Evolutionary conservation across 768 basidiomycete genomes (phyloP).

Genomic region (Inosperma sp.): DNA sequence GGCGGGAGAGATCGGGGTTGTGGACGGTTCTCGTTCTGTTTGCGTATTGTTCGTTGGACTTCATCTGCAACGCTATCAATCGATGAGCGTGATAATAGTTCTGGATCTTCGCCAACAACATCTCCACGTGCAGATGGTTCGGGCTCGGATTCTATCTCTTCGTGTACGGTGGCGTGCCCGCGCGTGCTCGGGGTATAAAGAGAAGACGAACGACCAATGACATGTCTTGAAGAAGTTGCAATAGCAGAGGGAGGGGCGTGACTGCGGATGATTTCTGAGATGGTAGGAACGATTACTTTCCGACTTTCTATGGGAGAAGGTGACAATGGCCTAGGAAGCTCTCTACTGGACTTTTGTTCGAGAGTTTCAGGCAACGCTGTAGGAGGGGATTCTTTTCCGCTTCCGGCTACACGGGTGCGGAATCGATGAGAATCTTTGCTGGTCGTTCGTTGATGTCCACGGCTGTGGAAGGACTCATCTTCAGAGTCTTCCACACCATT

Average conservation of each 20-base stretch:
- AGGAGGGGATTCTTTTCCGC: constrained; percentile 6
- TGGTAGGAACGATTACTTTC: constrained; percentile 67
- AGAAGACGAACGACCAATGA: constrained; percentile 38
- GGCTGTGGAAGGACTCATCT: background rate
- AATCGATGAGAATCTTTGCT: background rate
- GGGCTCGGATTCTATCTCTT: constrained; percentile 53
- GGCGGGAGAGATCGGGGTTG: constrained; percentile 33
- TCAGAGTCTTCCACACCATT: too few species aligned
- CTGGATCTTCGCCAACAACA: constrained; percentile 48
- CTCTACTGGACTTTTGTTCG: constrained; percentile 9
- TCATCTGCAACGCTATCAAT: constrained; percentile 87
- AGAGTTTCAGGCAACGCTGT: constrained; percentile 18
- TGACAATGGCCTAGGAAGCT: constrained; percentile 17
- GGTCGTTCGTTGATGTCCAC: background rate
- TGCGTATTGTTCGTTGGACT: constrained; percentile 63
- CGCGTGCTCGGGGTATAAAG: constrained; percentile 42
- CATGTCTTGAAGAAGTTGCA: constrained; percentile 39
- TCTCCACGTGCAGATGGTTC: constrained; percentile 41
- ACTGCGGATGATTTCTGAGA: constrained; percentile 82
- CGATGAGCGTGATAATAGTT: constrained; percentile 73
- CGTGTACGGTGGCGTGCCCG: constrained; percentile 44
- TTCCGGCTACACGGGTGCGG: constrained; percentile 6
- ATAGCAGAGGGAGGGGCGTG: constrained; percentile 63
- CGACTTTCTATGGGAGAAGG: constrained; percentile 28
- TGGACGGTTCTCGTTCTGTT: constrained; percentile 47